phyloP scores from a whole-genome alignment of 1,284 basidiomycete genomes.

The Cronartium ribicola region DNA sequence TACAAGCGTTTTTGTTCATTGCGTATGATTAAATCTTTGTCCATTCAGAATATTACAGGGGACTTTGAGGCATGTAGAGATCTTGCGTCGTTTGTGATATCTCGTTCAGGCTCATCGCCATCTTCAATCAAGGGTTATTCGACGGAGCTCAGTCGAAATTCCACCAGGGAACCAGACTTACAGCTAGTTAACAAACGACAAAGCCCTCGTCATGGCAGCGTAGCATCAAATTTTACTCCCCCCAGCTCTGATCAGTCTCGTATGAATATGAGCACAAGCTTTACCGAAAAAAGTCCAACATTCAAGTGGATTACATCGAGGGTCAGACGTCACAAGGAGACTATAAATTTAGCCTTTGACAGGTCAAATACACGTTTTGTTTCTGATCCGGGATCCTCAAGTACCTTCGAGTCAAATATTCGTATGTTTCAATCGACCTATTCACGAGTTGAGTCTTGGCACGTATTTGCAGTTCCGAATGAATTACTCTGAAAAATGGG shows the following conservation, averaged over 20 bases:
- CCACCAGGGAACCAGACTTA: too few relatives aligned
- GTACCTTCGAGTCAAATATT: not conserved
- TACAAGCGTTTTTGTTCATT: not conserved
- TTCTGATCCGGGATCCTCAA: not conserved
- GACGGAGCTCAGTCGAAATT: too few relatives aligned
- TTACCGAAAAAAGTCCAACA: not conserved
- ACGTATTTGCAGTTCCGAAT: not conserved
- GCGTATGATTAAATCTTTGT: too few relatives aligned
- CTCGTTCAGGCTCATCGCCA: not conserved
- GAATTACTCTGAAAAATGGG: not conserved
- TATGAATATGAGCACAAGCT: too few relatives aligned
- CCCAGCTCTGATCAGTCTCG: too few relatives aligned
- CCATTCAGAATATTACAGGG: not conserved
- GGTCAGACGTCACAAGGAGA: not conserved
- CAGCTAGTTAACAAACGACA: too few relatives aligned
- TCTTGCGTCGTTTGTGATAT: not conserved
- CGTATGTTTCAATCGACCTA: slow-evolving; percentile 19
- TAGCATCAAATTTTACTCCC: too few relatives aligned
- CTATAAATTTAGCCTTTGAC: not conserved
- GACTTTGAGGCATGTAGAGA: not conserved
- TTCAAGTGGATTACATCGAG: not conserved
- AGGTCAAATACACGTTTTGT: not conserved
- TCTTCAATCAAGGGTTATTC: too few relatives aligned
- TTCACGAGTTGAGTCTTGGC: slow-evolving; percentile 14
- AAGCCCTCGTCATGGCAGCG: too few relatives aligned